These are phyloP conservation scores for Fusarium sororula DNA, from an alignment of 2,329 filamentous ascomycete species.

Conservation along the genomic window DNA sequence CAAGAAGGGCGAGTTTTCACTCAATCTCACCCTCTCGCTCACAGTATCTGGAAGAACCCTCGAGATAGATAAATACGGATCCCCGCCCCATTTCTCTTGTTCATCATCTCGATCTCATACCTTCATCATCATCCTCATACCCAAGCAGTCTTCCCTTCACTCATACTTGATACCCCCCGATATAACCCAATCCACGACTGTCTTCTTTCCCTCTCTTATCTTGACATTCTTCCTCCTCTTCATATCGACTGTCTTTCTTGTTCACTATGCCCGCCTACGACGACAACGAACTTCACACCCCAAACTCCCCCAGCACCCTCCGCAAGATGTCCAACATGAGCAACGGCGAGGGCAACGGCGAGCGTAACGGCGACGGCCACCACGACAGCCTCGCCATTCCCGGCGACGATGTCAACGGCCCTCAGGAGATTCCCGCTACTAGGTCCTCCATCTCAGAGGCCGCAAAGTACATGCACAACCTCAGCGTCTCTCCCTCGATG, in stretches of 20 bases:
- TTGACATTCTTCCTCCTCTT: not conserved
- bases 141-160: conserved; percentile 25
- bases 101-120: conserved; percentile 12
- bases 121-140: conserved; percentile 4
- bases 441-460: conserved; percentile 75
- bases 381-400: conserved; percentile 42
- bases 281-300: conserved; percentile 59
- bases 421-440: conserved; percentile 76
- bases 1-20: conserved; percentile 29
- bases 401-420: conserved; percentile 56
- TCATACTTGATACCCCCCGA: conserved; percentile 31
- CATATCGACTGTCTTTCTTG: not conserved
- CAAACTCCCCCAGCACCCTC: conserved; percentile 30
- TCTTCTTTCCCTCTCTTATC: conserved; percentile 14
- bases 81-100: conserved; percentile 17
- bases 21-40: not conserved
- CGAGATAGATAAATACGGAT: conserved; percentile 34
- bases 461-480: conserved; percentile 75
- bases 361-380: conserved; percentile 24
- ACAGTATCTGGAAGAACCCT: not conserved
- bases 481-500: conserved; percentile 74
- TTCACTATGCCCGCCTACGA: conserved; percentile 68
- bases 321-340: conserved; percentile 27
- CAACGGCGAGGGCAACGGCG: conserved; percentile 13
- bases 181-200: conserved; percentile 5